Conservation (phyloP, 441 rosid genomes). For the Gossypium gossypioides region DNA sequence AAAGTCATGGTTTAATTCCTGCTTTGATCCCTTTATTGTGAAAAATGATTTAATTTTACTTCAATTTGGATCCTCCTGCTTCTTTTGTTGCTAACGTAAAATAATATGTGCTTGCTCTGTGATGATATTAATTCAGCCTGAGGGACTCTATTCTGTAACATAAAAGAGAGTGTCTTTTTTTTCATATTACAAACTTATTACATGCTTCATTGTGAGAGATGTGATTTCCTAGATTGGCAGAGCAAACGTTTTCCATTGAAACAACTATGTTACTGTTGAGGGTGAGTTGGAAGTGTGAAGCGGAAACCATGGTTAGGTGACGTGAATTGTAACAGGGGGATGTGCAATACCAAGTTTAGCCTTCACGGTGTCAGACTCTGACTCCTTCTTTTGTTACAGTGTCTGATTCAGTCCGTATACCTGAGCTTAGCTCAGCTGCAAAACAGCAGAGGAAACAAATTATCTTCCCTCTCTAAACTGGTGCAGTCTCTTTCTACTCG, state of each 20-base stretch:
- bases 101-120: no score
- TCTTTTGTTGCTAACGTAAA: no score
- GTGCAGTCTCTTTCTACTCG: conserved; percentile 37
- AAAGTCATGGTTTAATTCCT: no score
- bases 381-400: background rate
- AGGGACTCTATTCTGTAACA: no score
- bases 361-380: background rate
- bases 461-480: conserved; percentile 17
- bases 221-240: no score
- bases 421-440: conserved; percentile 9
- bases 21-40: no score
- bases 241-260: background rate
- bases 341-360: background rate
- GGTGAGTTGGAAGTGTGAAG: background rate
- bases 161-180: no score
- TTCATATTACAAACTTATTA: no score
- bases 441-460: conserved; percentile 19
- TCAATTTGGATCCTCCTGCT: no score
- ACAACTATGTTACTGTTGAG: background rate
- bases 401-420: conserved; percentile 13
- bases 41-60: no score
- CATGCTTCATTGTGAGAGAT: no score
- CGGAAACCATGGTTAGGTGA: background rate
- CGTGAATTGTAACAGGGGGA: background rate
- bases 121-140: no score